phyloP scores from a whole-genome alignment of 768 basidiomycete species.

The Boletellus ananiceps region DNA sequence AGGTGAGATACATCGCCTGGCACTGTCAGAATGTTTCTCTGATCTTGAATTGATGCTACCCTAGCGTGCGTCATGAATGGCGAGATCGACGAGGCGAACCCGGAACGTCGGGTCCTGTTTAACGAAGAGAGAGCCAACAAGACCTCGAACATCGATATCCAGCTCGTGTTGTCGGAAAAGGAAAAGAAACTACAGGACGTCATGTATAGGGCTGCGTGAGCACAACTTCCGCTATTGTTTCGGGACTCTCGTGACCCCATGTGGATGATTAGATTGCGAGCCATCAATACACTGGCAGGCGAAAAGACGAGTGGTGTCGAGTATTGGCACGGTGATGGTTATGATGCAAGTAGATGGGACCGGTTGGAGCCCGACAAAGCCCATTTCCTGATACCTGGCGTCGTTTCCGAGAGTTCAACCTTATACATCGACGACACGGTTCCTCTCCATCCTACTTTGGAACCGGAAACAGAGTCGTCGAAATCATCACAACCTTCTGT shows the following conservation, averaged over 20 bases:
- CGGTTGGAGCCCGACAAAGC: neutral
- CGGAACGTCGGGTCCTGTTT: neutral
- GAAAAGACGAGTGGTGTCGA: neutral
- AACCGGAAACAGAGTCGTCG: neutral
- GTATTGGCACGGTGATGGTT: slow-evolving; percentile 4
- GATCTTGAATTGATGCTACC: neutral
- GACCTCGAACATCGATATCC: slow-evolving; percentile 10
- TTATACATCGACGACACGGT: slow-evolving; percentile 7
- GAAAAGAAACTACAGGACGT: slow-evolving; percentile 4
- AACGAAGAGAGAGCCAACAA: slow-evolving; percentile 1
- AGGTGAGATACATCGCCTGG: neutral
- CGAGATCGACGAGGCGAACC: slow-evolving; percentile 5
- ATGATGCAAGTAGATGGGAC: slow-evolving; percentile 1
- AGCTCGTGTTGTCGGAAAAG: slow-evolving; percentile 6
- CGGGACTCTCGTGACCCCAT: neutral
- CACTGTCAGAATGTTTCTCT: neutral
- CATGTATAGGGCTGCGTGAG: slow-evolving; percentile 11
- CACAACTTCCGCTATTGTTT: neutral
- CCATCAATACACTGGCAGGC: slow-evolving; percentile 1
- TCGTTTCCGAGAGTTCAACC: slow-evolving; percentile 5
- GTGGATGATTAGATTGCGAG: neutral
- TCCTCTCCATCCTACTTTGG: slow-evolving; percentile 3
- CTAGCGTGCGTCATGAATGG: slow-evolving; percentile 6
- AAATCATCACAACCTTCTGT: neutral
- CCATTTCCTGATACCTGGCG: neutral